These are phyloP conservation scores for Colletotrichum spaethianum DNA, from an alignment of 2,329 filamentous ascomycete genomes.

Conservation along the genomic window DNA sequence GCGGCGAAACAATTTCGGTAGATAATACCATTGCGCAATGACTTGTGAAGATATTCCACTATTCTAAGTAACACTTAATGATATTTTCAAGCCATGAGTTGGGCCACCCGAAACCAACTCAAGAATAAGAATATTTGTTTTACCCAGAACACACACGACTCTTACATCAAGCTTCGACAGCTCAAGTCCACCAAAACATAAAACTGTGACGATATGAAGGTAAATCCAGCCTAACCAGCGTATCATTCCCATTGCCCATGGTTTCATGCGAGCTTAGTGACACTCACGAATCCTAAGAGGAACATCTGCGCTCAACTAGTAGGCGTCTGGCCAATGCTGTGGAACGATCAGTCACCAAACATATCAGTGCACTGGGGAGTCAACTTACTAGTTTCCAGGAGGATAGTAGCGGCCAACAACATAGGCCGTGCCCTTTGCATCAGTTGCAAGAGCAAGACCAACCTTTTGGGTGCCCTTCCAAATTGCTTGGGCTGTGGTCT, in stretches of 20 bases:
- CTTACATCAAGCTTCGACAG: not conserved
- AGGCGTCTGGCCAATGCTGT: constrained; percentile 2
- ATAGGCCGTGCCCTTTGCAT: not conserved
- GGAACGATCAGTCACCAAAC: not conserved
- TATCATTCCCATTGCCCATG: too few relatives aligned
- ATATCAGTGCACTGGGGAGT: not conserved
- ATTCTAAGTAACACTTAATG: too few relatives aligned
- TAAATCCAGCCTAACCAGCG: too few relatives aligned
- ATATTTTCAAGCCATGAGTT: not conserved
- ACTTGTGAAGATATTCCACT: too few relatives aligned
- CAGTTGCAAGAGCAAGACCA: not conserved
- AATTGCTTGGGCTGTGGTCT: constrained; percentile 4
- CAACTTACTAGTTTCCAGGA: constrained; percentile 17
- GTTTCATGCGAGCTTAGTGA: too few relatives aligned
- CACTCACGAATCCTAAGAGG: not conserved
- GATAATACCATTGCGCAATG: too few relatives aligned
- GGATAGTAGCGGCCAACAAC: constrained; percentile 23
- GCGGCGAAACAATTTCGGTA: too few relatives aligned
- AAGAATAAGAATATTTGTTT: not conserved
- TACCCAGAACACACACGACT: not conserved
- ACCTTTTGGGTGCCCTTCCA: constrained; percentile 7
- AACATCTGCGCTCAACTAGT: not conserved
- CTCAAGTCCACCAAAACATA: too few relatives aligned
- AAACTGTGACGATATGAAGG: not conserved
- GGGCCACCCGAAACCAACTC: too few relatives aligned